phyloP scores from a whole-genome alignment of 2,329 filamentous ascomycete species.

The Kalaharituber pfeilii region DNA sequence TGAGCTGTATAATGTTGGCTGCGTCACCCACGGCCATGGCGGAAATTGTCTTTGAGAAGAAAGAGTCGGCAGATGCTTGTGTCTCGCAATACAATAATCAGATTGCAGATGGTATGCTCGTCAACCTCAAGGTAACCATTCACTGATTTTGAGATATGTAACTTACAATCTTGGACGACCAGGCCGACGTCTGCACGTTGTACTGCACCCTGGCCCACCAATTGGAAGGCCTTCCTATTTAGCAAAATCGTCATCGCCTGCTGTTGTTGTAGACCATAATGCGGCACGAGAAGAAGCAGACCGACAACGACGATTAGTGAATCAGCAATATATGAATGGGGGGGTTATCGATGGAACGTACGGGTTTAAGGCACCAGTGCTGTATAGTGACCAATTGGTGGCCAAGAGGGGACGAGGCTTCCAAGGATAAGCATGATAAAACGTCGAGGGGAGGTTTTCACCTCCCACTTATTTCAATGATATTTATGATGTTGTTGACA shows the following conservation, averaged over 20 bases:
- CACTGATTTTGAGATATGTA: neutral
- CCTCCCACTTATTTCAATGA: too few relatives aligned
- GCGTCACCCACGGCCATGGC: slow-evolving; percentile 55
- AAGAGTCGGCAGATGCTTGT: slow-evolving; percentile 54
- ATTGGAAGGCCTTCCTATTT: slow-evolving; percentile 5
- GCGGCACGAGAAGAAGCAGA: slow-evolving; percentile 15
- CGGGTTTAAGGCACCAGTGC: slow-evolving; percentile 19
- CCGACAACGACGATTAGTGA: slow-evolving; percentile 14
- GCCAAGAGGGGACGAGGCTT: slow-evolving; percentile 14
- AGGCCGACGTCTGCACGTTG: slow-evolving; percentile 20
- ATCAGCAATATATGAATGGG: slow-evolving; percentile 1
- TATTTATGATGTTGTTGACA: too few relatives aligned
- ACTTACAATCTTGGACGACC: slow-evolving; percentile 8
- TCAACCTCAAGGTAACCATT: slow-evolving; percentile 3
- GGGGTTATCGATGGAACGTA: slow-evolving; percentile 21
- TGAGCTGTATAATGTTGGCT: slow-evolving; percentile 50
- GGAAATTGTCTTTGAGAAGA: slow-evolving; percentile 57
- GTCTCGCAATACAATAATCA: slow-evolving; percentile 63
- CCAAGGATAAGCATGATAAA: slow-evolving; percentile 6
- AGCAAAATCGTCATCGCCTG: slow-evolving; percentile 6
- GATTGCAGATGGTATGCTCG: slow-evolving; percentile 38
- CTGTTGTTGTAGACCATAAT: slow-evolving; percentile 11
- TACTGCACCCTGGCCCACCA: slow-evolving; percentile 19
- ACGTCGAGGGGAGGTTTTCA: too few relatives aligned
- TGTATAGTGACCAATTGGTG: slow-evolving; percentile 17